Percentiles rank a stretch among this genome's conserved stretches.
These are phyloP conservation scores for Penicillium canescens DNA, from an alignment of 495 filamentous ascomycete species.

Conservation along the genomic window DNA sequence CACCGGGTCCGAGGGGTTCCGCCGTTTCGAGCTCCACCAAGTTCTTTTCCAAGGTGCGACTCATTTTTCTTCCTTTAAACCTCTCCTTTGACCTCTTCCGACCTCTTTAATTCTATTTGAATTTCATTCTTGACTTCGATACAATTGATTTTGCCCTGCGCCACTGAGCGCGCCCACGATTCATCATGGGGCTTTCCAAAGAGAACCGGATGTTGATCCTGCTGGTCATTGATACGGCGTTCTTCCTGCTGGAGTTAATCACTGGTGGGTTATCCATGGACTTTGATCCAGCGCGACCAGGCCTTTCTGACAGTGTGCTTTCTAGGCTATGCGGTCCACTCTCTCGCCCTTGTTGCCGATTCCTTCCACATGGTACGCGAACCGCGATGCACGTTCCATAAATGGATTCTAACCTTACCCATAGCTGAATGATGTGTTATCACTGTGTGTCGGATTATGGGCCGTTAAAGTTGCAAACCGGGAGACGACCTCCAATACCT, in stretches of 20 bases:
- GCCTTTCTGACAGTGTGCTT: slow-evolving; percentile 14
- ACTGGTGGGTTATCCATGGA: slow-evolving; percentile 53
- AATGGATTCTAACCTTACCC: slow-evolving; percentile 8
- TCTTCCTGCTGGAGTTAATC: slow-evolving; percentile 87
- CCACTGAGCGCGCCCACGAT: slow-evolving; percentile 26
- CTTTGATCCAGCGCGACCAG: not conserved
- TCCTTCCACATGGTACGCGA: slow-evolving; percentile 91
- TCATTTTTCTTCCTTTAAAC: not conserved
- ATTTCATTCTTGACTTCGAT: not conserved
- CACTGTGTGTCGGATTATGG: slow-evolving; percentile 89
- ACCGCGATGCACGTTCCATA: not conserved
- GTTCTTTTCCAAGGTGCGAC: not conserved
- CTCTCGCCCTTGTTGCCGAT: slow-evolving; percentile 91
- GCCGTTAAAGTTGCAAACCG: slow-evolving; percentile 83
- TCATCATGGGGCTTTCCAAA: slow-evolving; percentile 84
- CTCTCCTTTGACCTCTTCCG: slow-evolving; percentile 3
- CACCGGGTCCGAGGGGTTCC: slow-evolving; percentile 18
- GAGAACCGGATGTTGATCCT: slow-evolving; percentile 89
- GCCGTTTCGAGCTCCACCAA: slow-evolving; percentile 13
- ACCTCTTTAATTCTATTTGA: not conserved
- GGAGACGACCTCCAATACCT: slow-evolving; percentile 78
- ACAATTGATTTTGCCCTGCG: slow-evolving; percentile 9
- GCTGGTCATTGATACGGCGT: slow-evolving; percentile 82
- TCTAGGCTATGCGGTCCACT: slow-evolving; percentile 76
- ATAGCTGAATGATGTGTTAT: slow-evolving; percentile 91